Evolutionary conservation across 345 rosid species (phyloP).

Genomic region (Psidium guajava): DNA sequence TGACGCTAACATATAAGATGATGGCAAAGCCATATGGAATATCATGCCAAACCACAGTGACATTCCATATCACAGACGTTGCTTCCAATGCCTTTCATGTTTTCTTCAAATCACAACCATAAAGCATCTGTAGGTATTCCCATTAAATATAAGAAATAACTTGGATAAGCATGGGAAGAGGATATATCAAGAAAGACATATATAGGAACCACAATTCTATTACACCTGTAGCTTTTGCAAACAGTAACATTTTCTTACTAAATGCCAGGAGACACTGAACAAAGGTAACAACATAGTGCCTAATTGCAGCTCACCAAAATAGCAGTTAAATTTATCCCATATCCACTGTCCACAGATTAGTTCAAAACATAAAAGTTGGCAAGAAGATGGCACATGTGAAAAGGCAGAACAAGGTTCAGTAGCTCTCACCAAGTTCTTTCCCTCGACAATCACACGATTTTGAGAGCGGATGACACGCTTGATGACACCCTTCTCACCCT

Average conservation of each 20-base stretch:
- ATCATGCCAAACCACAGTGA: background rate
- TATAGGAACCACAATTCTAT: background rate
- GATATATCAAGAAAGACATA: background rate
- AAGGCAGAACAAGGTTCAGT: background rate
- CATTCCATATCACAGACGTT: background rate
- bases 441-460: constrained; percentile 82
- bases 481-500: constrained; percentile 64
- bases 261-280: background rate
- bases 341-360: background rate
- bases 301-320: background rate
- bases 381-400: background rate
- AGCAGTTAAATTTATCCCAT: background rate
- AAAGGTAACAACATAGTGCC: background rate
- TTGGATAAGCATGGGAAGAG: background rate
- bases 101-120: background rate
- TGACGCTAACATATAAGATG: background rate
- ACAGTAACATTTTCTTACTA: background rate
- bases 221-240: background rate
- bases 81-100: background rate
- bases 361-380: background rate
- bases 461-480: constrained; percentile 82
- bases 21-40: background rate
- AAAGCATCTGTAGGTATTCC: background rate
- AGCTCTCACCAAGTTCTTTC: constrained; percentile 66
- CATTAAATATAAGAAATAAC: background rate